Evolutionary conservation across 176 grass and related monocot species (phyloP).

Genomic region (Aegilops speltoides): DNA sequence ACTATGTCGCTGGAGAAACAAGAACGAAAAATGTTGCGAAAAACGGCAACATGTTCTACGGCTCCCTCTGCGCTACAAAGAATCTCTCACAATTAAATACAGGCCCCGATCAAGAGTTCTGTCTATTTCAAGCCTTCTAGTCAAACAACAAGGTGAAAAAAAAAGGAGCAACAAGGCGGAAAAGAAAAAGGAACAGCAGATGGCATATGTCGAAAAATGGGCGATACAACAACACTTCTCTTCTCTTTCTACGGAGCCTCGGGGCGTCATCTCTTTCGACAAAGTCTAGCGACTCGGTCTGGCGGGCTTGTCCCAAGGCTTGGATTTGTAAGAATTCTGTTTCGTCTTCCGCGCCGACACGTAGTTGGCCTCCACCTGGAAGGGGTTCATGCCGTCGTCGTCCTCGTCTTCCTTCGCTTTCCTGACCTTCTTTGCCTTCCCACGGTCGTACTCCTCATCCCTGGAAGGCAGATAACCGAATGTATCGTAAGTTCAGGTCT

Average conservation of each 20-base stretch:
- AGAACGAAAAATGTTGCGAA: neutral
- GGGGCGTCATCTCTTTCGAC: neutral
- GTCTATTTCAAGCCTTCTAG: constrained; percentile 7
- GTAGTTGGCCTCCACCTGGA: constrained; percentile 61
- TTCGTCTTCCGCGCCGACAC: constrained; percentile 41
- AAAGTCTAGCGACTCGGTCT: constrained; percentile 24
- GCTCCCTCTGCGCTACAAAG: neutral
- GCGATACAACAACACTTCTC: constrained; percentile 24
- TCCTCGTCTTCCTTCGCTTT: constrained; percentile 42
- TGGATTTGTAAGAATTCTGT: constrained; percentile 33
- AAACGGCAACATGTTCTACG: neutral
- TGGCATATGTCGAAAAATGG: neutral
- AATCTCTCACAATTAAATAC: neutral
- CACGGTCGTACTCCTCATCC: constrained; percentile 86
- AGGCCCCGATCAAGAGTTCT: neutral
- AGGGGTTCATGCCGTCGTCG: constrained; percentile 58
- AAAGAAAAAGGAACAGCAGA: neutral
- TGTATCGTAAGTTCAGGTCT: neutral
- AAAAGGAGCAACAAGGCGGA: neutral
- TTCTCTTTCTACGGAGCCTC: neutral
- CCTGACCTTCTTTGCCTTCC: constrained; percentile 81
- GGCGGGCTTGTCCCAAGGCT: constrained; percentile 46
- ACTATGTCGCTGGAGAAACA: neutral
- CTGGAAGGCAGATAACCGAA: constrained; percentile 30
- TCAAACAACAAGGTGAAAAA: neutral